Conservation (phyloP, 179 eudicot species). For the Sideroxylon spinosum region DNA sequence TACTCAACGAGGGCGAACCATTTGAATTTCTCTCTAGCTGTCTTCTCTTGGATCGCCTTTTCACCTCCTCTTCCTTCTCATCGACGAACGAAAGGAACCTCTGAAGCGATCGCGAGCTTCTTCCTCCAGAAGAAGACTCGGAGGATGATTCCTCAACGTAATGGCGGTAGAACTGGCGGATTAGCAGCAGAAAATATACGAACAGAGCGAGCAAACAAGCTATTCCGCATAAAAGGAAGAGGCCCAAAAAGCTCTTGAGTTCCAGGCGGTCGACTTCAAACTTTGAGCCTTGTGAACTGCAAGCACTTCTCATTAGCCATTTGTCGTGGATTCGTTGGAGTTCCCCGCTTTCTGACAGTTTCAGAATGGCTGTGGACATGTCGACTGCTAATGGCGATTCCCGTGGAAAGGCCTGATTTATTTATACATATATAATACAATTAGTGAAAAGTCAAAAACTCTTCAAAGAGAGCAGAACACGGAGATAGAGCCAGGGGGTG, state of each 20-base stretch:
- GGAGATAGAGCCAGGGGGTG: too few relatives aligned
- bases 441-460: too few relatives aligned
- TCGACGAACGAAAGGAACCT: slow-evolving; percentile 55
- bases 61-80: slow-evolving; percentile 51
- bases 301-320: slow-evolving; percentile 69
- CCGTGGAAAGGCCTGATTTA: slow-evolving; percentile 62
- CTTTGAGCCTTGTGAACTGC: slow-evolving; percentile 57
- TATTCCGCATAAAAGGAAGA: slow-evolving; percentile 49
- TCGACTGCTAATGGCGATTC: slow-evolving; percentile 71
- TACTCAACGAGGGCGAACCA: slow-evolving; percentile 13
- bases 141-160: slow-evolving; percentile 26
- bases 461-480: too few relatives aligned
- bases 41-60: slow-evolving; percentile 39
- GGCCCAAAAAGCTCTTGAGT: slow-evolving; percentile 61
- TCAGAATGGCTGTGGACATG: slow-evolving; percentile 68
- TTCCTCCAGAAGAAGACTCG: slow-evolving; percentile 12
- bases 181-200: slow-evolving; percentile 26
- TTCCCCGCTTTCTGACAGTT: slow-evolving; percentile 66
- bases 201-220: slow-evolving; percentile 57
- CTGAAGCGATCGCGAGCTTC: slow-evolving; percentile 31
- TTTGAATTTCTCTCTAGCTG: slow-evolving; percentile 34
- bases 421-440: too few relatives aligned
- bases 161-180: slow-evolving; percentile 38
- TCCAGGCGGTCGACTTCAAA: slow-evolving; percentile 49
- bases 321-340: slow-evolving; percentile 78